Evolutionary conservation across 257 asterid genomes (phyloP), one percentile per base, ranked within the genome.

Genomic region (Solanum okadae): DNA sequence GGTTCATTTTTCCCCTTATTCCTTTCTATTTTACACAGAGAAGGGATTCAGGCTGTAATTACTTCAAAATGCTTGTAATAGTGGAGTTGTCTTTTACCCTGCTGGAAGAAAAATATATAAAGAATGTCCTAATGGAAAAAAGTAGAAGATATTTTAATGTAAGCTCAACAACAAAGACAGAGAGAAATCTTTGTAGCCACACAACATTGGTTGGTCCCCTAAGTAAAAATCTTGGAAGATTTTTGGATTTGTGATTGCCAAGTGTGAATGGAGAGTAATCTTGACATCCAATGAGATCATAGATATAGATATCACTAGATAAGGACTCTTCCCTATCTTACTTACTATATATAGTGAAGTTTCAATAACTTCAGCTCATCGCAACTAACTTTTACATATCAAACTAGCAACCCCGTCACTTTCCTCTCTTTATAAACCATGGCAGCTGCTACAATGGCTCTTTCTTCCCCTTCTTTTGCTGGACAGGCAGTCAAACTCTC

Each of bases 361-460:
- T 4, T 3, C 6, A 37, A 25, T 13, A n/a, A 38, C 76, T n/a
- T 84, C 61, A 56, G 8, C 25, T 63, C 63, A n/a, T 85, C 78
- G 44, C 78, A 56, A 6, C 73, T 7, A 13, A 34, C 87, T 63
- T 63, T 20, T 23, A 14, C 35, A 84, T 34, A 4, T 59, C 76
- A 84, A 11, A 59, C 75, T 5, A 84, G 5, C 76, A 84, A 84
- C 5, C 12, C 10, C 10, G 75, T 59, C 49, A 34, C 25, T 15
- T 27, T 59, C 16, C 61, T 52, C 35, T 35, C 37, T 59, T 27
- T 29, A 34, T 14, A 14, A 85, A 85, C 76, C 85, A 88, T 88
- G 90, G 88, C 88, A 6, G 87, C 88, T 35, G 42, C 90, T 20
- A 88, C 90, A 56, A 88, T 83, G 90, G 90, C 88, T 88, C 90